Evolutionary conservation across 768 basidiomycete genomes (phyloP).

Genomic region (Collybiopsis luxurians): DNA sequence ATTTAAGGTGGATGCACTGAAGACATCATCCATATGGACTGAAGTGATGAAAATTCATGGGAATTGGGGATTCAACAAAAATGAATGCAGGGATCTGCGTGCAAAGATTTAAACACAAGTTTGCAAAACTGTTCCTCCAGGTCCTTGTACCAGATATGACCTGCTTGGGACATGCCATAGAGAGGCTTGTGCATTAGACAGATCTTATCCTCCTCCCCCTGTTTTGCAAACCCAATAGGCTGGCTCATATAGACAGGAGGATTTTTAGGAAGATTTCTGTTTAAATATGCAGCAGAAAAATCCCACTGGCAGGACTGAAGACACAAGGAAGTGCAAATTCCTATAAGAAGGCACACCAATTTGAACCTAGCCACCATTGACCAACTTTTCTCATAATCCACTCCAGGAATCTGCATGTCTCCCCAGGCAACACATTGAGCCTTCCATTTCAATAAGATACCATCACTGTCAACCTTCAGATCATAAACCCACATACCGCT

Average conservation of each 20-base stretch:
- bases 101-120: constrained; percentile 1
- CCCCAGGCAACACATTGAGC: constrained; percentile 21
- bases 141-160: constrained; percentile 8
- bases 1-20: not conserved
- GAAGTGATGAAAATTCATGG: not conserved
- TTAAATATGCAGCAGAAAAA: constrained; percentile 16
- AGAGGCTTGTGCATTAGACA: not conserved
- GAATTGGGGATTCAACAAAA: not conserved
- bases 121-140: not conserved
- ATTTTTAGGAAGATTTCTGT: constrained; percentile 12
- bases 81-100: constrained; percentile 4
- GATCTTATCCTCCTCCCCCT: constrained; percentile 6
- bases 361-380: constrained; percentile 9
- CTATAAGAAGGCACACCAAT: constrained; percentile 12
- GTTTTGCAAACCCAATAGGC: constrained; percentile 14
- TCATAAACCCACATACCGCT: constrained; percentile 22
- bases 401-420: constrained; percentile 25
- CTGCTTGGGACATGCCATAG: constrained; percentile 1
- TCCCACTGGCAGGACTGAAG: constrained; percentile 8
- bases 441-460: constrained; percentile 23
- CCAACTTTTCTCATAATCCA: constrained; percentile 18
- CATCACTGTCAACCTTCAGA: constrained; percentile 23
- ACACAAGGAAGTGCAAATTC: not conserved
- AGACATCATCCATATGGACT: not conserved
- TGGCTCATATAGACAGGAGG: constrained; percentile 17